phyloP scores from a whole-genome alignment of 331 rosid species.

The Phaseolus coccineus region DNA sequence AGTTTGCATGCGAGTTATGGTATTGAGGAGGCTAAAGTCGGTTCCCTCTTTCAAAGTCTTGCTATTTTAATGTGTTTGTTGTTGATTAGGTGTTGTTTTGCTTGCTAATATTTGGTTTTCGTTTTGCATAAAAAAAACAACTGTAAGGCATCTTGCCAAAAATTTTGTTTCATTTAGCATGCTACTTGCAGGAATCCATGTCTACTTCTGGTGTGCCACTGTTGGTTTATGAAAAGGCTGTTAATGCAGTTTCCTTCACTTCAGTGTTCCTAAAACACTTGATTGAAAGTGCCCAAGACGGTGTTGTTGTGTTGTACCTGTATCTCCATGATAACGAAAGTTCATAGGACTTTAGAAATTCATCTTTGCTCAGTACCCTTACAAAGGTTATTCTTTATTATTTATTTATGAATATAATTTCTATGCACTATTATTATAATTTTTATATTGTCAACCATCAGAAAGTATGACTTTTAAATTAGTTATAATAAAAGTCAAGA shows the following conservation, averaged over 20 bases:
- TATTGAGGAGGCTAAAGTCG: conserved; percentile 4
- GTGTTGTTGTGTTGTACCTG: conserved; percentile 53
- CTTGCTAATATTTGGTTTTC: neutral
- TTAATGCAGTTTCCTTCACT: conserved; percentile 64
- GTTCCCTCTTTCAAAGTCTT: neutral
- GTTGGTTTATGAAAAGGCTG: conserved; percentile 59
- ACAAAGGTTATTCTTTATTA: neutral
- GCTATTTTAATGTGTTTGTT: neutral
- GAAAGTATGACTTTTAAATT: neutral
- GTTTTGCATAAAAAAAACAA: conserved; percentile 65
- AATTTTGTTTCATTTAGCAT: conserved; percentile 67
- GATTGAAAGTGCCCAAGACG: conserved; percentile 61
- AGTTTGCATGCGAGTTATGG: neutral
- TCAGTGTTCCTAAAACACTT: conserved; percentile 70
- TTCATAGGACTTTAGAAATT: neutral
- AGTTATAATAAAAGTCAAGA: neutral
- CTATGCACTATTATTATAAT: neutral
- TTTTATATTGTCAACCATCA: neutral
- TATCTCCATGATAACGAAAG: conserved; percentile 59
- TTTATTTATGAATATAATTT: neutral
- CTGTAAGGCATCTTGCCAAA: conserved; percentile 69
- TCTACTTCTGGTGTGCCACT: conserved; percentile 55
- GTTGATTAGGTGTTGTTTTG: neutral
- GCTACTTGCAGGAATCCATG: conserved; percentile 69
- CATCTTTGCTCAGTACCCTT: neutral